Evolutionary conservation across 371 early-diverging fungal species (phyloP), one percentile per base, ranked within the genome.

Genomic region (Mortierella sp.): DNA sequence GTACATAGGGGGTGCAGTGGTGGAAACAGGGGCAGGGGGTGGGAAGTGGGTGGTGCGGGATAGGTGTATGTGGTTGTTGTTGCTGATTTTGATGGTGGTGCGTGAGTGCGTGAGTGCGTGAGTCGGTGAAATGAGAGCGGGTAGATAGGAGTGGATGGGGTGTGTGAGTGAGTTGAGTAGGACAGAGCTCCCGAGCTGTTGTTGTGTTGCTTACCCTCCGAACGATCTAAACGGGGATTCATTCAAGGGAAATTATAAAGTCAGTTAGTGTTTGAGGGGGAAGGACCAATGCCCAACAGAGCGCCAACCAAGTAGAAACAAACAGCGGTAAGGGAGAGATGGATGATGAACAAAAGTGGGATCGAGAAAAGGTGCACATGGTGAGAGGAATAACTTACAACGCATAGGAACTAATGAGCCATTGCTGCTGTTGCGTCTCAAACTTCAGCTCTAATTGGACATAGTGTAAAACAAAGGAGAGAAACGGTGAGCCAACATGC

Each of bases 341-440:
- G 46, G 12, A 54, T 8, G 12, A 54, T 8, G 41, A 43, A 51
- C 70, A n/a, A 27, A 71, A 46, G 14, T 41, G 12, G n/a, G 54
- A 32, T 68, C 8, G 68, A n/a, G 38, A 14, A 8, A 43, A 27
- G 43, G 1, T 11, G 32, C 11, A 51, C 44, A 51, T 35, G 51
- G 51, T 51, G 21, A 51, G 51, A 6, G 51, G 60, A 32, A 29
- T 29, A 14, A 80, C 84, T 75, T 83, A 84, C 79, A 84, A 32
- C 29, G 85, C 85, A 72, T 84, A 84, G 32, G 85, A 81, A 68
- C 85, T 84, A 49, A 84, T 84, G 68, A 84, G 76, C 85, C 85
- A 84, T 48, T 84, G 85, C 63, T 84, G 85, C 29, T 84, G 79
- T 16, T 81, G 81, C 41, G 78, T 71, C 55, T 81, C 85, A 74